Conservation (phyloP, 1,284 basidiomycete species). For the Rhodotorula sp. region DNA sequence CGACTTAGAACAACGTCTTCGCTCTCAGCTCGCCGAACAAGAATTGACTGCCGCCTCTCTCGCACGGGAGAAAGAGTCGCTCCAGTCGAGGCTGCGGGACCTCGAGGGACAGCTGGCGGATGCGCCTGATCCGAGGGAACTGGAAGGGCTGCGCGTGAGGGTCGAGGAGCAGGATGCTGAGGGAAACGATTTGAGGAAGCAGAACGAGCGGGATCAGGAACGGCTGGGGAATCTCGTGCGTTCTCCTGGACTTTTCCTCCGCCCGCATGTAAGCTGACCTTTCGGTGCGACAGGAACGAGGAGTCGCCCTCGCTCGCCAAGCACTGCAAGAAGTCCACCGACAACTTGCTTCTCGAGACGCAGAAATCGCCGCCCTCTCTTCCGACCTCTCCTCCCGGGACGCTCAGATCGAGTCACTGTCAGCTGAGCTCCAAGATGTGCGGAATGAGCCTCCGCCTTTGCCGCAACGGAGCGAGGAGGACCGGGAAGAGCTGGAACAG, state of each 20-base stretch:
- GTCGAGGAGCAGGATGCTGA: conserved; percentile 10
- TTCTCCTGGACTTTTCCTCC: neutral
- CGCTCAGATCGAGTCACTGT: conserved; percentile 11
- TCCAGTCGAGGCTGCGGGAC: conserved; percentile 18
- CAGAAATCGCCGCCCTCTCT: neutral
- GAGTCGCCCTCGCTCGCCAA: conserved; percentile 23
- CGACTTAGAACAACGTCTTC: neutral
- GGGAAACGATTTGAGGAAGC: conserved; percentile 19
- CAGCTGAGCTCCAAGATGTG: conserved; percentile 29
- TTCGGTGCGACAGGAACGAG: conserved; percentile 21
- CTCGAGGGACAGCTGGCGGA: conserved; percentile 26
- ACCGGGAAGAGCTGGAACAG: neutral
- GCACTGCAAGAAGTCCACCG: conserved; percentile 20
- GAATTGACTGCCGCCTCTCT: conserved; percentile 25
- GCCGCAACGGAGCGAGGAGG: neutral
- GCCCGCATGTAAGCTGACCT: too few species aligned
- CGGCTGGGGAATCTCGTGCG: conserved; percentile 20
- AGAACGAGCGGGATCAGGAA: conserved; percentile 11
- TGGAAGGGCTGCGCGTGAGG: neutral
- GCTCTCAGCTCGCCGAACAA: conserved; percentile 13
- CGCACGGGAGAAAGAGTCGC: conserved; percentile 26
- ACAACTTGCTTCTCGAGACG: conserved; percentile 4
- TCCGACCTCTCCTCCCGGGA: conserved; percentile 1
- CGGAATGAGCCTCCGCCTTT: too few species aligned
- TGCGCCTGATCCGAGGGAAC: neutral